Evolutionary conservation across 352 stramenopile species (phyloP).

Genomic region (Phytophthora parvispora): DNA sequence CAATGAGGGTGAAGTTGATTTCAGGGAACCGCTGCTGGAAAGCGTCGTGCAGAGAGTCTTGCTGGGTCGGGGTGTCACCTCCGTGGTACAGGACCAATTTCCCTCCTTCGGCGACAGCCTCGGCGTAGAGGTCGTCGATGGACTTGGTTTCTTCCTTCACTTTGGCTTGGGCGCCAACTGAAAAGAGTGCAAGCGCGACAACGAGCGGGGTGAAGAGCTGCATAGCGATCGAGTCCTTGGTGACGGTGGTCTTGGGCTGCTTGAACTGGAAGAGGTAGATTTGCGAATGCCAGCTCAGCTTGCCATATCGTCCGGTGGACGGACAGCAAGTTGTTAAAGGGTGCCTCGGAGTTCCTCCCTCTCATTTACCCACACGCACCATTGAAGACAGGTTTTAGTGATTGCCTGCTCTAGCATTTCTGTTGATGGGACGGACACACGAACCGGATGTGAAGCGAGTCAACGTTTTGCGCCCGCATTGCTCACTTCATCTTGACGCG

Average conservation of each 20-base stretch:
- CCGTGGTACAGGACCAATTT: constrained; percentile 55
- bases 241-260: background rate
- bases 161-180: constrained; percentile 33
- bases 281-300: constrained; percentile 20
- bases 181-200: constrained; percentile 9
- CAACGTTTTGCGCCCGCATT: background rate
- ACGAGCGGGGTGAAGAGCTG: constrained; percentile 13
- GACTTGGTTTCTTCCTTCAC: constrained; percentile 49
- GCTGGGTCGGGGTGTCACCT: constrained; percentile 45
- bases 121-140: constrained; percentile 16
- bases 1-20: constrained; percentile 69
- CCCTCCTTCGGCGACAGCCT: constrained; percentile 47
- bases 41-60: constrained; percentile 26
- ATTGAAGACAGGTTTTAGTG: background rate
- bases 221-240: constrained; percentile 7
- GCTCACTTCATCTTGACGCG: background rate
- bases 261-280: constrained; percentile 18
- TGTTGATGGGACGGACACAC: background rate
- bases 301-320: background rate
- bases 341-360: background rate
- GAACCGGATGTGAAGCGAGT: background rate
- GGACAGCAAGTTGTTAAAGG: constrained; percentile 7
- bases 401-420: background rate
- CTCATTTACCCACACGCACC: background rate
- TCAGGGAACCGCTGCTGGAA: constrained; percentile 46